Evolutionary conservation across 805 yeast genomes (phyloP).

Genomic region (Starmera quercuum): DNA sequence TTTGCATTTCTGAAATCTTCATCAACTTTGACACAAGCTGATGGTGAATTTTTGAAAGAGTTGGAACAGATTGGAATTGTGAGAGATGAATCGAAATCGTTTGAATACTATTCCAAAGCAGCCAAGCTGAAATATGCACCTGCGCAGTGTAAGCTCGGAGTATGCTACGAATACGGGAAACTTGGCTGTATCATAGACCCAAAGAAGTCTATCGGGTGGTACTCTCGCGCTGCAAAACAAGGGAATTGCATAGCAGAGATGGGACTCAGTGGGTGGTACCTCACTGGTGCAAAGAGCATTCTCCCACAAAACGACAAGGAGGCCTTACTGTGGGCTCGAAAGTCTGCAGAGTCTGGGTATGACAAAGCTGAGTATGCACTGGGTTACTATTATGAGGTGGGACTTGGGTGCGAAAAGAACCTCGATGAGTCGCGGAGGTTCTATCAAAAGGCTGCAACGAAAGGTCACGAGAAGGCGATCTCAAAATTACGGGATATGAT

Average conservation of each 20-base stretch:
- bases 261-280: conserved; percentile 71
- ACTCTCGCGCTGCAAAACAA: conserved; percentile 50
- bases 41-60: conserved; percentile 25
- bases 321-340: conserved; percentile 60
- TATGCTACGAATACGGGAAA: conserved; percentile 66
- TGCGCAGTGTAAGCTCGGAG: conserved; percentile 64
- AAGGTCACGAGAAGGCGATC: conserved; percentile 53
- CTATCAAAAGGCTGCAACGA: conserved; percentile 53
- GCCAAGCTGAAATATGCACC: conserved; percentile 55
- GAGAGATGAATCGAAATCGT: conserved; percentile 33
- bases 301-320: conserved; percentile 50
- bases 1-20: conserved; percentile 16
- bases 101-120: conserved; percentile 48
- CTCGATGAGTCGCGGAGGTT: conserved; percentile 36
- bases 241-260: conserved; percentile 64
- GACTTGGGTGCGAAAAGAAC: conserved; percentile 46
- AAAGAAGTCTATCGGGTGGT: conserved; percentile 64
- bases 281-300: conserved; percentile 56
- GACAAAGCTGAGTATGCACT: conserved; percentile 62
- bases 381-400: conserved; percentile 61
- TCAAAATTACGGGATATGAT: conserved; percentile 34
- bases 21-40: conserved; percentile 11
- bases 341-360: conserved; percentile 53
- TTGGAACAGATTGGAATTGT: conserved; percentile 23
- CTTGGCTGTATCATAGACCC: conserved; percentile 45